Evolutionary conservation across 257 asterid species (phyloP).

Genomic region (Solanum stenotomum): DNA sequence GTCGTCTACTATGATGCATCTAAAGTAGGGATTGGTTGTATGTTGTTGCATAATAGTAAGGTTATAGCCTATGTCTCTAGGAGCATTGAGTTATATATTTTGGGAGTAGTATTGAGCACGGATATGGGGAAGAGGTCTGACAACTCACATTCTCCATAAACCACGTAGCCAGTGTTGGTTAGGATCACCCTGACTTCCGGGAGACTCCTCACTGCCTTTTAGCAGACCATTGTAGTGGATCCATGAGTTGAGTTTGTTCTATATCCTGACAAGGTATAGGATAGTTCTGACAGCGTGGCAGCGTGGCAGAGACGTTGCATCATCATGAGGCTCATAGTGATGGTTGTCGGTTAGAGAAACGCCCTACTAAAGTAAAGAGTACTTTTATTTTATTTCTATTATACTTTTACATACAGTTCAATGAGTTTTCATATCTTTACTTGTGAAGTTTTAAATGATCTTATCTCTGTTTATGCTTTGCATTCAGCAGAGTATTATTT

Average conservation of each 20-base stretch:
- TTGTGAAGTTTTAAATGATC: background rate
- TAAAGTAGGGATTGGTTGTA: no score
- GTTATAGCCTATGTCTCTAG: no score
- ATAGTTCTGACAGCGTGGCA: background rate
- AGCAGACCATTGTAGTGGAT: background rate
- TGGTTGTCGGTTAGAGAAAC: background rate
- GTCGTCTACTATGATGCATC: no score
- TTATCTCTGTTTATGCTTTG: background rate
- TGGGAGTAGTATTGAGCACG: background rate
- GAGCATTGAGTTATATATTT: background rate
- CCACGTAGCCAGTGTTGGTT: background rate
- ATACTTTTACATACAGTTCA: no score
- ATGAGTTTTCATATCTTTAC: background rate
- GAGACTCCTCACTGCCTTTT: background rate
- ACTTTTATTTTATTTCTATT: no score
- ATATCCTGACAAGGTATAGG: background rate
- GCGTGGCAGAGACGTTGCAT: background rate
- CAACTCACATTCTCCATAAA: background rate
- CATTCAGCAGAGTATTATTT: background rate
- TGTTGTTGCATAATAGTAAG: no score
- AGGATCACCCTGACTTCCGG: background rate
- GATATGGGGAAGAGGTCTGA: background rate
- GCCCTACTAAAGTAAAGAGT: background rate
- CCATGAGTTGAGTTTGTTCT: background rate
- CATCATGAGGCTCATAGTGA: background rate